A percentile compares a stretch with the other conserved stretches of the same genome.
These are phyloP conservation scores for Russula foetens DNA, from an alignment of 768 basidiomycete genomes.

Conservation along the genomic window DNA sequence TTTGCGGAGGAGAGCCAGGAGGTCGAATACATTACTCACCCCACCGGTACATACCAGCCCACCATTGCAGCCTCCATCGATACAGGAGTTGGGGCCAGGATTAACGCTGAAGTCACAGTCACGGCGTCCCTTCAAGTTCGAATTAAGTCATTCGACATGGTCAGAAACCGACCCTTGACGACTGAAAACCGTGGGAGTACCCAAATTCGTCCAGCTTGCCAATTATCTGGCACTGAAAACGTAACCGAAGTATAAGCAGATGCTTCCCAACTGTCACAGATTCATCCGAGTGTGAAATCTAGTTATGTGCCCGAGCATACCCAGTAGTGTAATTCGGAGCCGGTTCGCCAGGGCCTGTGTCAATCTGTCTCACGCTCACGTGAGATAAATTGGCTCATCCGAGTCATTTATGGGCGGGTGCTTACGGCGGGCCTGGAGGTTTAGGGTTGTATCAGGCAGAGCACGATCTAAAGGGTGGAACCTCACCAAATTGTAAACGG, in stretches of 20 bases:
- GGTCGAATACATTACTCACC: too few species aligned
- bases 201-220: conserved; percentile 33
- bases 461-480: too few species aligned
- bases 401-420: too few species aligned
- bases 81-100: conserved; percentile 29
- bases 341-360: conserved; percentile 16
- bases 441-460: too few species aligned
- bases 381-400: too few species aligned
- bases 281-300: not conserved
- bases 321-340: conserved; percentile 26
- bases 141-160: not conserved
- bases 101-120: conserved; percentile 32
- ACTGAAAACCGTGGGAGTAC: conserved; percentile 14
- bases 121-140: conserved; percentile 31
- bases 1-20: too few species aligned
- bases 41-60: conserved; percentile 28
- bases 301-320: not conserved
- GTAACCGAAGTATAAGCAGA: conserved; percentile 23
- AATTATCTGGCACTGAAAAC: conserved; percentile 33
- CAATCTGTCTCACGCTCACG: too few species aligned
- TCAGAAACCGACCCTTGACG: not conserved
- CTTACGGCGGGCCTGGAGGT: too few species aligned
- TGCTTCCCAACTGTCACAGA: conserved; percentile 25
- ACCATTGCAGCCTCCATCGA: conserved; percentile 35
- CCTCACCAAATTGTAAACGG: too few species aligned